phyloP scores from a whole-genome alignment of 164 flowering plant species.

The Protea cynaroides region DNA sequence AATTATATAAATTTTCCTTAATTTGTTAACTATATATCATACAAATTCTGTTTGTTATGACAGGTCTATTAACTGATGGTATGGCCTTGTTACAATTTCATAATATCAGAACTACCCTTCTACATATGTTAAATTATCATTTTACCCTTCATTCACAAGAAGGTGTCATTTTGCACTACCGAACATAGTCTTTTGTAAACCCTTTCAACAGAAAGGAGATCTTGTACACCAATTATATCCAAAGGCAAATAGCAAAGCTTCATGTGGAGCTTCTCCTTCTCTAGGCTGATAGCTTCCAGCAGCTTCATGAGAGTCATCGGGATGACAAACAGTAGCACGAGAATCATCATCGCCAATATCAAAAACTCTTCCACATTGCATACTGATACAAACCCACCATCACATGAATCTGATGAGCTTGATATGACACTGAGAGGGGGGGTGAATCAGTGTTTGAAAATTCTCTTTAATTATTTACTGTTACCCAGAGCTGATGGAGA shows the following conservation, averaged over 20 bases:
- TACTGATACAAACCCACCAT: slow-evolving; percentile 19
- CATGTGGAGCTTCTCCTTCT: slow-evolving; percentile 57
- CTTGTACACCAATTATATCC: slow-evolving; percentile 54
- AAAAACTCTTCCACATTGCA: slow-evolving; percentile 20
- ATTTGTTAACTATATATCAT: too few relatives aligned
- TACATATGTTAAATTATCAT: too few relatives aligned
- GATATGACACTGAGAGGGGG: too few relatives aligned
- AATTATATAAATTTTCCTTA: too few relatives aligned
- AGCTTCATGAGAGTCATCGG: slow-evolving; percentile 6
- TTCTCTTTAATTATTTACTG: too few relatives aligned
- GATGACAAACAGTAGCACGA: slow-evolving; percentile 1
- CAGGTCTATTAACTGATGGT: too few relatives aligned
- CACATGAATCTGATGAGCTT: too few relatives aligned
- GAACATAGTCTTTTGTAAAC: slow-evolving; percentile 58
- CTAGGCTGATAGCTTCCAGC: slow-evolving; percentile 16
- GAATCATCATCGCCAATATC: slow-evolving; percentile 15
- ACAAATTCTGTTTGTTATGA: too few relatives aligned
- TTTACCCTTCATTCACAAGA: slow-evolving; percentile 78
- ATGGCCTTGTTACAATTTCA: too few relatives aligned
- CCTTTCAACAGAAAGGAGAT: slow-evolving; percentile 59
- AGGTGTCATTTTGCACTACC: slow-evolving; percentile 47
- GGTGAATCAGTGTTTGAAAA: too few relatives aligned
- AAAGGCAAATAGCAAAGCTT: slow-evolving; percentile 53
- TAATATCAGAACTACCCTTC: too few relatives aligned
- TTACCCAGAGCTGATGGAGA: too few relatives aligned